Base-by-base conservation (phyloP, 225 moss, liverwort and hornwort species). In the Marchantia paleacea region DNA sequence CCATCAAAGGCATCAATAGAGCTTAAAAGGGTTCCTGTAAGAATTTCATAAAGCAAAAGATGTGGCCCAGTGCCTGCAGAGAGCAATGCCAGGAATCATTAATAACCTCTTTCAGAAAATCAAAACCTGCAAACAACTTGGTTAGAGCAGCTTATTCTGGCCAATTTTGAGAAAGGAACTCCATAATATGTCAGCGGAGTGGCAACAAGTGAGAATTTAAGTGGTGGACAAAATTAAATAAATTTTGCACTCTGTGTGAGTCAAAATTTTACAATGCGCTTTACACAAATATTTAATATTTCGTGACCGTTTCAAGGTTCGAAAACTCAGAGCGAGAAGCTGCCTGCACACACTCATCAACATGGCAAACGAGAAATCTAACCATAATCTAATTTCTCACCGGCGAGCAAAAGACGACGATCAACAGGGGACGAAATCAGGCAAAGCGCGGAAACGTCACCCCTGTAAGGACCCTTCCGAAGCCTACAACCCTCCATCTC, bases 401-500 rank as follows among this genome's bases (percentile, higher is more conserved):
- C 73, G 82, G 90, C 84, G n/a, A 85, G 88, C 75, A 69, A 85
- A 51, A 81, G 68, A 73, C 69, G 82, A 73, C 73, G 83, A 74
- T 19, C 85, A 82, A 79, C 20, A 81, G 69, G 64, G 69, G 61
- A 69, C 39, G 80, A 82, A 78, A 95, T 72, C 25, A 97, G 85
- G 80, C 93, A 93, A 28, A 97, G 89, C 76, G 97, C 95, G 2
- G 95, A 93, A 48, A 97, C 90, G 84, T 97, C 97, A 70, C 97
- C 97, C 57, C 92, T 79, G 76, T 97, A 97, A 4, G 92, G 93
- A 20, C 97, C 92, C 73, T 89, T 86, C 16, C 60, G 62, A 53
- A 81, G 26, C 64, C 74, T 12, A 72, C 8, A 72, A 13, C 18
- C 2, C 0, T 74, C 54, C 74, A 74, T 55, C 28, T 54, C 55